Evolutionary conservation across 768 basidiomycete genomes (phyloP), one percentile per base, ranked within the genome.

Genomic region (Candolleomyces eurysporus): DNA sequence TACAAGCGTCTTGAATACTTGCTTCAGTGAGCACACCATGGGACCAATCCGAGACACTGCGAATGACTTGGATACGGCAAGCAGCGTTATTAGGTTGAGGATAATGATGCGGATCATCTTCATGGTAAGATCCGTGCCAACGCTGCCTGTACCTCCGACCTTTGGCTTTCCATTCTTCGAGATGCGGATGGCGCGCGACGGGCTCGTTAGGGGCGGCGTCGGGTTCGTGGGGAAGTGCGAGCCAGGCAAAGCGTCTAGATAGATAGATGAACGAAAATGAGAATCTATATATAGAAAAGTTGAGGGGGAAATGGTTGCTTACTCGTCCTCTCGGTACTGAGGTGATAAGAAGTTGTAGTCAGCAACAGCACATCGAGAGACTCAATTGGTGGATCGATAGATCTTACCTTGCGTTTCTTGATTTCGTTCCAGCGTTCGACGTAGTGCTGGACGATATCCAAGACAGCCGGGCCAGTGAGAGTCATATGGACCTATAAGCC

Each of bases 381-480:
- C 26, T 58, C 58, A 54, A 46, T 26, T 36, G 36, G 36, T 36
- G 11, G 5, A 11, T 36, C 1, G 6, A 36, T 3, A 8, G 36
- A 16, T 43, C 73, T 48, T 67, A 87, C 89, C 74, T 82, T 95
- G 67, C 91, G 83, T 68, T 85, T 88, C 82, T 94, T 94, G 64
- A 96, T 76, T 67, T 93, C 91, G 67, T 95, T 94, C 92, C 92
- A 94, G 21, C 93, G 81, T 72, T 98, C 96, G 13, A 90, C 78
- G 62, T 96, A 99, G 77, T 97, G 95, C 73, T 97, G 95, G 14
- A 88, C 84, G 19, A 98, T 84, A 69, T 99, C 97, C 59, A 98
- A 79, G 5, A 97, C 95, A 16, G 83, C 87, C 2, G 92, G 84
- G 7, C 90, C 97, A 14, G 81, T 77, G 22, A 95, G 75, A 4